A percentile compares a stretch with the other conserved stretches of the same genome.
Evolutionary conservation across 1,139 yeast species (phyloP).

Genomic region (Pneumocystis canis): DNA sequence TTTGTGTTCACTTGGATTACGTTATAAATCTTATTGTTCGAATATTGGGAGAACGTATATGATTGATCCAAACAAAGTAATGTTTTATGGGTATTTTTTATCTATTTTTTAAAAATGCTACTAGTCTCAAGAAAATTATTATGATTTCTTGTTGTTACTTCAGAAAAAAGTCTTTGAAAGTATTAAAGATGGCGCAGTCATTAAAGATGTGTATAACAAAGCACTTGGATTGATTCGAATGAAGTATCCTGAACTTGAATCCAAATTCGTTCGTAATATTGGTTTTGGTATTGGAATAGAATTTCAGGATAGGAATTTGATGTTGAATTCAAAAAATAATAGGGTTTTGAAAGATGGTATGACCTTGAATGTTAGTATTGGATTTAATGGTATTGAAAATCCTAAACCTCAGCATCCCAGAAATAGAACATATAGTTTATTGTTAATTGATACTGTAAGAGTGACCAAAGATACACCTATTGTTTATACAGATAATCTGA

Average conservation of each 20-base stretch:
- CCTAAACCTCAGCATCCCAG: constrained; percentile 34
- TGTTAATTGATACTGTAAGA: constrained; percentile 71
- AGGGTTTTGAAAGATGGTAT: constrained; percentile 57
- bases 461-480: constrained; percentile 42
- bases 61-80: constrained; percentile 61
- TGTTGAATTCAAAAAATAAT: constrained; percentile 61
- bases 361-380: constrained; percentile 61
- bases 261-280: constrained; percentile 58
- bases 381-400: constrained; percentile 47
- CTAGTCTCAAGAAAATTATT: constrained; percentile 53
- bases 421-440: constrained; percentile 46
- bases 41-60: constrained; percentile 77
- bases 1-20: constrained; percentile 66
- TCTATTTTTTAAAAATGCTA: neutral
- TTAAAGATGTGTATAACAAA: constrained; percentile 51
- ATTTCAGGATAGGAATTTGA: constrained; percentile 65
- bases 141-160: constrained; percentile 51
- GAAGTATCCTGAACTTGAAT: constrained; percentile 46
- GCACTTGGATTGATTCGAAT: constrained; percentile 43
- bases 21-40: constrained; percentile 83
- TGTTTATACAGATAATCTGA: constrained; percentile 60
- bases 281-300: constrained; percentile 90
- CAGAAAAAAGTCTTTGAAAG: constrained; percentile 47
- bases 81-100: neutral
- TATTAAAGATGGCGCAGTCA: constrained; percentile 53